phyloP scores from a whole-genome alignment of 768 basidiomycete genomes.

The Boletus sensibilis region DNA sequence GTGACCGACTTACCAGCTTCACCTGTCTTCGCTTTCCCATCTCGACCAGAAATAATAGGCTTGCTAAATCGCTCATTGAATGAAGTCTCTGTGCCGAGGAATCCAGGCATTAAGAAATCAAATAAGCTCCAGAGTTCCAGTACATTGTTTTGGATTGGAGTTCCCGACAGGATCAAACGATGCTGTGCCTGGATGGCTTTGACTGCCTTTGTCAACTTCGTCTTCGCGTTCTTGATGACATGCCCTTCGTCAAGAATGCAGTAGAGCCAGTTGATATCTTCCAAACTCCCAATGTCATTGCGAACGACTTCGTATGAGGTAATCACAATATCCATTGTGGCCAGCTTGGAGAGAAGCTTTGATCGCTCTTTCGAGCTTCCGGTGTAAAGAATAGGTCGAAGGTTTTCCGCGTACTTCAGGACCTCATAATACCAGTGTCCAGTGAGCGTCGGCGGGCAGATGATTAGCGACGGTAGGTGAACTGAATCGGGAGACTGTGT shows the following conservation, averaged over 20 bases:
- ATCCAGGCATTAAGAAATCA: conserved; percentile 99
- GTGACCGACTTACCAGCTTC: conserved; percentile 77
- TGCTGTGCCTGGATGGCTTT: conserved; percentile 89
- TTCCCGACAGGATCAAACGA: conserved; percentile 92
- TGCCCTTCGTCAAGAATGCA: conserved; percentile 98
- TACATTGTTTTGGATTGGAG: conserved; percentile 99
- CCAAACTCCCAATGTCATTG: conserved; percentile 81
- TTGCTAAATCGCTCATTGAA: conserved; percentile 97
- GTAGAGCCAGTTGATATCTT: conserved; percentile 83
- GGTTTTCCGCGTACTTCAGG: conserved; percentile 82
- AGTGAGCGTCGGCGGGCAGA: conserved; percentile 96
- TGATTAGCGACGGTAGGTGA: conserved; percentile 89
- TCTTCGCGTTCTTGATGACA: conserved; percentile 98
- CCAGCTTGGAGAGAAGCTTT: conserved; percentile 61
- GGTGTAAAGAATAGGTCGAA: conserved; percentile 84
- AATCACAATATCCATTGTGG: conserved; percentile 84
- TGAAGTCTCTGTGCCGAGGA: conserved; percentile 90
- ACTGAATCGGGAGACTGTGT: conserved; percentile 72
- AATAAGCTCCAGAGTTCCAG: conserved; percentile 98
- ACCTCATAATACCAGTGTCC: conserved; percentile 99
- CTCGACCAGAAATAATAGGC: conserved; percentile 91
- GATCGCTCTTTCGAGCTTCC: conserved; percentile 83
- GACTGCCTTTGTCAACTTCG: conserved; percentile 95
- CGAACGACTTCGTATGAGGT: conserved; percentile 98
- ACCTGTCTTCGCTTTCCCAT: conserved; percentile 90